Evolutionary conservation across 2,329 filamentous ascomycete species (phyloP).

Genomic region (Saccharata proteae): DNA sequence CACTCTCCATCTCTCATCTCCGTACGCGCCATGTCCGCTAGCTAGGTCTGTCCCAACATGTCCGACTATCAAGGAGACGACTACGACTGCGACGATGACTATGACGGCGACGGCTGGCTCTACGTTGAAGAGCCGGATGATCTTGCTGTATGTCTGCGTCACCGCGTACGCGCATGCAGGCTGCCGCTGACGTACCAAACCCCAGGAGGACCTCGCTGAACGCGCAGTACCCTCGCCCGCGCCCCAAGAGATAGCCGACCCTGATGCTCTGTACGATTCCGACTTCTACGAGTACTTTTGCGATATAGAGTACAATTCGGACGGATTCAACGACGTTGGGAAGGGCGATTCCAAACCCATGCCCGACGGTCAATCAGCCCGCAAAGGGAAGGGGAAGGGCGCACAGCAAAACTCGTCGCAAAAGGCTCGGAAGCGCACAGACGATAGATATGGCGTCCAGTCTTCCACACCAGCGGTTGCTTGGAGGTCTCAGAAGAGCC

Average conservation of each 20-base stretch:
- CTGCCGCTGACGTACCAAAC: slow-evolving; percentile 9
- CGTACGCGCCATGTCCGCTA: no score
- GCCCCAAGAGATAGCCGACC: slow-evolving; percentile 18
- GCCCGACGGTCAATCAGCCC: slow-evolving; percentile 17
- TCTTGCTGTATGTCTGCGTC: slow-evolving; percentile 19
- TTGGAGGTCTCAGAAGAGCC: no score
- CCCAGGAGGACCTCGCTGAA: slow-evolving; percentile 38
- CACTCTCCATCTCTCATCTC: no score
- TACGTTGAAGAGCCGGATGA: slow-evolving; percentile 35
- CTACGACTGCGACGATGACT: slow-evolving; percentile 25
- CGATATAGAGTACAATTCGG: slow-evolving; percentile 36
- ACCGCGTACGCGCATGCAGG: background rate
- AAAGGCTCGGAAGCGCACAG: slow-evolving; percentile 9
- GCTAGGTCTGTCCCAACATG: no score
- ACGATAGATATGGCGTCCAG: no score
- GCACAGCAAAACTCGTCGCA: slow-evolving; percentile 10
- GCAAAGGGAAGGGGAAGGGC: slow-evolving; percentile 16
- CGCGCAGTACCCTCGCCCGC: slow-evolving; percentile 33
- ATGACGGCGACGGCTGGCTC: slow-evolving; percentile 28
- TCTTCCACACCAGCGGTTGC: no score
- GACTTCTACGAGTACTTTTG: slow-evolving; percentile 37
- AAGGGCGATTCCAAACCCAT: slow-evolving; percentile 11
- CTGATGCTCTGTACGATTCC: slow-evolving; percentile 27
- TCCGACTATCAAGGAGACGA: slow-evolving; percentile 34
- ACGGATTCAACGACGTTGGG: slow-evolving; percentile 31